Percentiles rank a stretch among this genome's conserved stretches.
Conservation (phyloP, 108 stramenopile genomes). For the Nannochloropsis salina region DNA sequence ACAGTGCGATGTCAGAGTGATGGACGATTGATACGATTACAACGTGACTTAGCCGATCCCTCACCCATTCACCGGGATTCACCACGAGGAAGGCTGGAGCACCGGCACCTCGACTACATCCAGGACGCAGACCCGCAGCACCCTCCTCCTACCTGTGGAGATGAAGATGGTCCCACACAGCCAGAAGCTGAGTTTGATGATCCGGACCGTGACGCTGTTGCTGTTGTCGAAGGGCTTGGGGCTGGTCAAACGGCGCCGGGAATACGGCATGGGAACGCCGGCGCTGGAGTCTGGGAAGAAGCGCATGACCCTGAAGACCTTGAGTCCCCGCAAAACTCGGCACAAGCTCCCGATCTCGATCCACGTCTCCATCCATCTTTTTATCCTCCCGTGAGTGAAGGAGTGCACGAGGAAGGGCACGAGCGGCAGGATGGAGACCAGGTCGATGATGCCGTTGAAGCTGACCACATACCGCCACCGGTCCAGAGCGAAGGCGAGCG, state of each 20-base stretch:
- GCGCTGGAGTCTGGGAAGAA: not conserved
- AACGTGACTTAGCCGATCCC: too few relatives aligned
- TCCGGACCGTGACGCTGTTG: not conserved
- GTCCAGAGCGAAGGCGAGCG: not conserved
- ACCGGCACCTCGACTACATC: too few relatives aligned
- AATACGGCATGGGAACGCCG: not conserved
- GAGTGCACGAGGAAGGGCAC: not conserved
- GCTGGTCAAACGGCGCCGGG: not conserved
- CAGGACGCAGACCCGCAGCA: too few relatives aligned
- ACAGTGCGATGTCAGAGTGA: too few relatives aligned
- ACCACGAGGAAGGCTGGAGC: too few relatives aligned
- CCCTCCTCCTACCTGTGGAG: not conserved
- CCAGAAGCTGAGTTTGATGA: slow-evolving; percentile 11
- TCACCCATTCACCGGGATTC: too few relatives aligned
- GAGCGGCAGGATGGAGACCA: not conserved
- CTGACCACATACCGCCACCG: not conserved
- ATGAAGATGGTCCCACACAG: slow-evolving; percentile 17
- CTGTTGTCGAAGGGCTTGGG: not conserved
- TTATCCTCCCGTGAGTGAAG: not conserved
- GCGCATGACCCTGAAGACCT: slow-evolving; percentile 3
- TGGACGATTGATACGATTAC: too few relatives aligned
- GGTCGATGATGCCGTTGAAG: not conserved
- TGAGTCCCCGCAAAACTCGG: slow-evolving; percentile 19
- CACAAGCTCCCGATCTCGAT: slow-evolving; percentile 7
- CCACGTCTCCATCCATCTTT: not conserved